Evolutionary conservation across 2,329 filamentous ascomycete species (phyloP).

Genomic region (Phoma sp.): DNA sequence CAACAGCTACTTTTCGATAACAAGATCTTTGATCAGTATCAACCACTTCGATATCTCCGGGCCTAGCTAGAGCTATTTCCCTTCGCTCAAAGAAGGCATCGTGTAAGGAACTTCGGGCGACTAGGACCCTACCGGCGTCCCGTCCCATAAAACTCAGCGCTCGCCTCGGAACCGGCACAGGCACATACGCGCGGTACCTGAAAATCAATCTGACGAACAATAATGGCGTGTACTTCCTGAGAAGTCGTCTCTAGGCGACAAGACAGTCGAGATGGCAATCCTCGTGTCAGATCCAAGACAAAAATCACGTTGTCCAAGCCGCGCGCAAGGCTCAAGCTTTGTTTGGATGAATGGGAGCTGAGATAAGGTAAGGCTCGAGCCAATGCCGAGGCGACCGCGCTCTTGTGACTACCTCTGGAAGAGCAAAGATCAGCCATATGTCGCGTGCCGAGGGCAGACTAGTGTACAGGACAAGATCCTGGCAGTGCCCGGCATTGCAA

Average conservation of each 20-base stretch:
- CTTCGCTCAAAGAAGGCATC: slow-evolving; percentile 7
- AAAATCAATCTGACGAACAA: slow-evolving; percentile 1
- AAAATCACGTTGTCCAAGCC: slow-evolving; percentile 1
- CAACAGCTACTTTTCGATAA: slow-evolving; percentile 1
- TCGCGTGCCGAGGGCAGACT: slow-evolving; percentile 8
- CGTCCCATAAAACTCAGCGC: slow-evolving; percentile 7
- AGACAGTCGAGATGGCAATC: background rate
- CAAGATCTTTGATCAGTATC: slow-evolving; percentile 6
- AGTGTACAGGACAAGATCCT: background rate
- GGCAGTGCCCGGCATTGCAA: background rate
- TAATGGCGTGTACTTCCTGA: background rate
- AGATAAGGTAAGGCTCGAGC: slow-evolving; percentile 17
- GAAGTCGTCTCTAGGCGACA: background rate
- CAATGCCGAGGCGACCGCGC: slow-evolving; percentile 3
- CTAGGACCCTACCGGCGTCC: slow-evolving; percentile 4
- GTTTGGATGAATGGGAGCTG: slow-evolving; percentile 7
- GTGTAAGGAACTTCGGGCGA: background rate
- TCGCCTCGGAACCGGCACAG: slow-evolving; percentile 8
- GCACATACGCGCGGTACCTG: slow-evolving; percentile 6
- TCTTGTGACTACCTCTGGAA: background rate
- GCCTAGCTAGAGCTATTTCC: slow-evolving; percentile 4
- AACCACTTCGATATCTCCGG: slow-evolving; percentile 1
- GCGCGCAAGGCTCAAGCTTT: slow-evolving; percentile 7
- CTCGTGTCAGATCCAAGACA: slow-evolving; percentile 1
- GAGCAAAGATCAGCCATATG: slow-evolving; percentile 13